These are phyloP conservation scores for Pyrus communis DNA, from an alignment of 306 rosid species.

Conservation along the genomic window DNA sequence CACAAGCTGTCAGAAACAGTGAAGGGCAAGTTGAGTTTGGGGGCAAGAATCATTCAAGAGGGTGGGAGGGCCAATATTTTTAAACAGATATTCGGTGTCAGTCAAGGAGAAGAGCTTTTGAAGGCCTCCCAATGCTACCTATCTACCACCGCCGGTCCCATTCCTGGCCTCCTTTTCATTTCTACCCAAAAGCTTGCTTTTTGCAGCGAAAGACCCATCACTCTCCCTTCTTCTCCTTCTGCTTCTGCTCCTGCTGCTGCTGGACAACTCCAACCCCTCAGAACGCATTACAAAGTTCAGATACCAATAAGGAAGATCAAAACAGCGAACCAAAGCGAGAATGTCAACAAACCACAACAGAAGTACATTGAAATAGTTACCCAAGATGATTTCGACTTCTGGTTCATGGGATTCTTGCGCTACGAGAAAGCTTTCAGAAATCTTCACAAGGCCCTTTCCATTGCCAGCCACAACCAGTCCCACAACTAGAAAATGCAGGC, in stretches of 20 bases:
- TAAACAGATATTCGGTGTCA: slow-evolving; percentile 51
- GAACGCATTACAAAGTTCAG: slow-evolving; percentile 63
- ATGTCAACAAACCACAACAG: slow-evolving; percentile 46
- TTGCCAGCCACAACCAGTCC: slow-evolving; percentile 1
- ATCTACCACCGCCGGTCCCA: slow-evolving; percentile 70
- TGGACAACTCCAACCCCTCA: slow-evolving; percentile 20
- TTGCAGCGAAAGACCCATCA: slow-evolving; percentile 57
- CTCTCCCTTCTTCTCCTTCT: slow-evolving; percentile 29
- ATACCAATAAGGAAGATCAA: slow-evolving; percentile 56
- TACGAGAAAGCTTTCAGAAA: slow-evolving; percentile 60
- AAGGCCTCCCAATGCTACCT: slow-evolving; percentile 85
- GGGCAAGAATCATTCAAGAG: slow-evolving; percentile 54
- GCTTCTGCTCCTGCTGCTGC: neutral
- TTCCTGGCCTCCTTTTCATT: slow-evolving; percentile 70
- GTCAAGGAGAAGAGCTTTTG: slow-evolving; percentile 60
- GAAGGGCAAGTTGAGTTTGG: slow-evolving; percentile 70
- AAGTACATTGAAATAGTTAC: slow-evolving; percentile 68
- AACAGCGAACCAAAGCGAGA: slow-evolving; percentile 47
- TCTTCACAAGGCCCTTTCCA: slow-evolving; percentile 58
- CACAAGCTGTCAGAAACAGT: slow-evolving; percentile 52
- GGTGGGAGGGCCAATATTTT: slow-evolving; percentile 75
- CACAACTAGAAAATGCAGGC: too few relatives aligned
- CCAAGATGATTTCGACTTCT: slow-evolving; percentile 60
- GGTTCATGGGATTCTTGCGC: slow-evolving; percentile 79
- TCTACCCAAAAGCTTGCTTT: slow-evolving; percentile 67